phyloP scores from a whole-genome alignment of 2,329 filamentous ascomycete genomes.

The Lachnellula occidentalis region DNA sequence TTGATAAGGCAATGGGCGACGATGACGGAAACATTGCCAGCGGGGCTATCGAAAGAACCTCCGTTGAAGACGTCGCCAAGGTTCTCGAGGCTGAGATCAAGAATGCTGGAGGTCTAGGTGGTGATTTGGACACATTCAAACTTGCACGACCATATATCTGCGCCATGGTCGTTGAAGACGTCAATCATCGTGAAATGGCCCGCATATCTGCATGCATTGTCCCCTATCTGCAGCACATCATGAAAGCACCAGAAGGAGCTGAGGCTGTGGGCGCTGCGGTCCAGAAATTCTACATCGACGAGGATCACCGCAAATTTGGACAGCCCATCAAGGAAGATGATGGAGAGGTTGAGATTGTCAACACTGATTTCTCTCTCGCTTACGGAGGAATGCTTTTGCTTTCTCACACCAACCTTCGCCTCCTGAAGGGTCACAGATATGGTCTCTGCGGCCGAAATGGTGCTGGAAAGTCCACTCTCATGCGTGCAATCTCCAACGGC shows the following conservation, averaged over 20 bases:
- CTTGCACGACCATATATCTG: conserved; percentile 68
- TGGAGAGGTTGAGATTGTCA: conserved; percentile 92
- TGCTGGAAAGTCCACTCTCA: conserved; percentile 97
- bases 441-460: conserved; percentile 96
- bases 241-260: conserved; percentile 54
- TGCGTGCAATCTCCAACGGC: conserved; percentile 91
- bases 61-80: conserved; percentile 66
- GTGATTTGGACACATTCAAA: conserved; percentile 61
- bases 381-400: conserved; percentile 97
- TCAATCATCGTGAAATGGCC: conserved; percentile 72
- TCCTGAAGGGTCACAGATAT: conserved; percentile 95
- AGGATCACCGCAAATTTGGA: conserved; percentile 84
- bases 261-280: conserved; percentile 66
- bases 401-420: conserved; percentile 88
- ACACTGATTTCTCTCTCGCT: conserved; percentile 93
- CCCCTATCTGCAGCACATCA: conserved; percentile 70
- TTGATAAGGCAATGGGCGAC: conserved; percentile 86
- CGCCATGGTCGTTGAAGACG: conserved; percentile 80
- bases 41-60: conserved; percentile 56
- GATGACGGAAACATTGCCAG: conserved; percentile 52
- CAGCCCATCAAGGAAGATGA: conserved; percentile 82
- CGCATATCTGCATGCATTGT: conserved; percentile 64
- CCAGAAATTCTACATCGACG: conserved; percentile 72
- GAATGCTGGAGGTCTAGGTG: conserved; percentile 57
- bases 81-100: conserved; percentile 72